Base-by-base conservation (phyloP, 2,329 filamentous ascomycete species). In the Diaporthe nobilis region DNA sequence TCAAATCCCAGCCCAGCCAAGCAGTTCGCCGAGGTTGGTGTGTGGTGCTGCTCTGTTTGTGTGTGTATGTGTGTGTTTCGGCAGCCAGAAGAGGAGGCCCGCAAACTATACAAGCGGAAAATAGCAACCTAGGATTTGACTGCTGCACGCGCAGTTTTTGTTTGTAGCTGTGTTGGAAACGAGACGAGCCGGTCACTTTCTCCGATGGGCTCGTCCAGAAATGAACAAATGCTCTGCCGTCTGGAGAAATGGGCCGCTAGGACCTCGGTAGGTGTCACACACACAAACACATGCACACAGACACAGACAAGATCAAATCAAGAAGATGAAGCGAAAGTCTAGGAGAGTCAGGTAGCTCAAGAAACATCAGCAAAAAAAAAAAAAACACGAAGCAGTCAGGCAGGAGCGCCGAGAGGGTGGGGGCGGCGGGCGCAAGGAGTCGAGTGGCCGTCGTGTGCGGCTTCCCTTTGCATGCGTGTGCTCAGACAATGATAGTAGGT, bases 81-180 rank as follows among this genome's bases (percentile, higher is more conserved):
- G 71, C 47, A 65, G 58, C 55, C 20, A 65, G n/a, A 28, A n/a
- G 8, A 65, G 22, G 58, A 51, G 58, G 71, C n/a, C 49, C 17
- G 34, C 37, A 65, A 47, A 65, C 58, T 34, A 37, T 49, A 73
- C 58, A 42, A 20, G 57, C 49, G 58, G 49, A 34, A 44, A 44
- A 34, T 42, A 47, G n/a, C 49, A 73, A 57, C 37, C 25, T 34
- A 34, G 58, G 71, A 34, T 25, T 39, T 31, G 65, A 68, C 47
- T 20, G 25, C 34, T 73, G 71, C 58, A 65, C 58, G 58, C 47
- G 58, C 44, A 65, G 17, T 8, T 28, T 53, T 22, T 55, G 49
- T 70, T 55, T 70, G 49, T 10, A 42, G 47, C 10, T 28, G 65
- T 70, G 47, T 53, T 55, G 65, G 65, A 70, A 70, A 70, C 65